Base-by-base conservation (phyloP, 495 filamentous ascomycete species). In the Xylaria castorea region DNA sequence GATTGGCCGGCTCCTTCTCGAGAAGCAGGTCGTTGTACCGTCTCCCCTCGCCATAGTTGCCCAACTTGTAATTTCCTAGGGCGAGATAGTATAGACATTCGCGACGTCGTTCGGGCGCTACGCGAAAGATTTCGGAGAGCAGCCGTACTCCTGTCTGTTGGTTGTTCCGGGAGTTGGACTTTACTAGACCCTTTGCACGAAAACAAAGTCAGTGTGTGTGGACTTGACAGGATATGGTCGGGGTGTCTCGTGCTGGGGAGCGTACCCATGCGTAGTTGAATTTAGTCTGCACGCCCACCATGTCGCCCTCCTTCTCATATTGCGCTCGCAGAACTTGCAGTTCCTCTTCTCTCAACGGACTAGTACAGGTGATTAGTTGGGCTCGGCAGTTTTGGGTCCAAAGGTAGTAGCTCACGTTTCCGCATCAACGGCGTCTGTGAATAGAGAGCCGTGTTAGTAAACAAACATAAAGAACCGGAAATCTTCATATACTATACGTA, bases 221-320 rank as follows among this genome's bases (percentile, higher is more conserved):
- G 22, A n/a, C 18, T 50, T 71, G 22, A 36, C 25, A 63, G 55
- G 4, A 22, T 11, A 53, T 38, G 9, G 32, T n/a, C 9, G 18
- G 46, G n/a, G 32, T 32, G 34, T 25, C 48, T 66, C 38, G 20
- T 53, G 57, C 68, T n/a, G 27, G 60, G 36, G 22, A 53, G 70
- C 86, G 53, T 85, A 97, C 94, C 96, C 96, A 99, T 77, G 97
- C 95, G 81, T 93, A 98, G 89, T 99, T 99, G 89, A 99, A 99
- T 81, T 98, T 98, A 58, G 96, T 99, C 81, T 99, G 96, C 36
- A 99, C 90, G 58, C 95, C 94, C 20, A 97, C 97, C 83, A 95
- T 97, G 75, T 94, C 92, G 71, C 95, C 96, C 81, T 99, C 96
- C 81, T 95, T 95, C 79, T 98, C 94, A 81, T 95, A 99, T 82